Conservation (phyloP, 2,329 filamentous ascomycete species). For the Dothistroma pini region DNA sequence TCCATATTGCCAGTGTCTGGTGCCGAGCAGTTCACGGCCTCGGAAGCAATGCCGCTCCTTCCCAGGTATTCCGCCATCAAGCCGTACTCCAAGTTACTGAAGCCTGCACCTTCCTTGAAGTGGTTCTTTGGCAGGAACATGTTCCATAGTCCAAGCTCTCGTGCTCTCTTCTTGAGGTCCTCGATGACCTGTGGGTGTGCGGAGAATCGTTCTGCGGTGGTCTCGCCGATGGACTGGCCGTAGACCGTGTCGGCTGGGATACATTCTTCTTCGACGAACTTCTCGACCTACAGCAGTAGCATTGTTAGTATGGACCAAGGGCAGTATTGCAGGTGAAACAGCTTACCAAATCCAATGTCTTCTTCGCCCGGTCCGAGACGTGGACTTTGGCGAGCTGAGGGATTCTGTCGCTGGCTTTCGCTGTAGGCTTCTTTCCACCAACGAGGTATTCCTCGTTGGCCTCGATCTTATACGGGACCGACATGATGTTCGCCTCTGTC, state of each 20-base stretch:
- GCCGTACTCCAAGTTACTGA: slow-evolving; percentile 93
- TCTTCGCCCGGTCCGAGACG: slow-evolving; percentile 80
- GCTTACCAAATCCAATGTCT: slow-evolving; percentile 70
- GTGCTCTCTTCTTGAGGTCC: slow-evolving; percentile 80
- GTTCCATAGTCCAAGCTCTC: slow-evolving; percentile 88
- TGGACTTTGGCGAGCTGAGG: slow-evolving; percentile 57
- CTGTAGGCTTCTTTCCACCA: slow-evolving; percentile 24
- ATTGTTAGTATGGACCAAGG: slow-evolving; percentile 6
- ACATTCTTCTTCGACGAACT: slow-evolving; percentile 94
- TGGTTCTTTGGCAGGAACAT: slow-evolving; percentile 95
- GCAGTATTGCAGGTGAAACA: neutral
- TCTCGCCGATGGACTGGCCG: slow-evolving; percentile 73
- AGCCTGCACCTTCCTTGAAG: slow-evolving; percentile 92
- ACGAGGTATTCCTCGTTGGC: slow-evolving; percentile 32
- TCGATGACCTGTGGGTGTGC: slow-evolving; percentile 78
- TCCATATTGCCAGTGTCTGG: slow-evolving; percentile 53
- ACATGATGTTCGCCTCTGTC: slow-evolving; percentile 28
- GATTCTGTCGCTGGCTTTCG: slow-evolving; percentile 53
- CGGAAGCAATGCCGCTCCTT: slow-evolving; percentile 76
- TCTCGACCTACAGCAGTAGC: slow-evolving; percentile 57
- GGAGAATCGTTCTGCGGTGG: slow-evolving; percentile 67
- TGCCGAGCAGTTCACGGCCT: slow-evolving; percentile 71
- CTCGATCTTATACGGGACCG: slow-evolving; percentile 37
- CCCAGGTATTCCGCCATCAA: slow-evolving; percentile 96
- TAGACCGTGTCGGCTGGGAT: slow-evolving; percentile 72